Conservation (phyloP, 176 grass and related monocot species). For the Aegilops tauschii region DNA sequence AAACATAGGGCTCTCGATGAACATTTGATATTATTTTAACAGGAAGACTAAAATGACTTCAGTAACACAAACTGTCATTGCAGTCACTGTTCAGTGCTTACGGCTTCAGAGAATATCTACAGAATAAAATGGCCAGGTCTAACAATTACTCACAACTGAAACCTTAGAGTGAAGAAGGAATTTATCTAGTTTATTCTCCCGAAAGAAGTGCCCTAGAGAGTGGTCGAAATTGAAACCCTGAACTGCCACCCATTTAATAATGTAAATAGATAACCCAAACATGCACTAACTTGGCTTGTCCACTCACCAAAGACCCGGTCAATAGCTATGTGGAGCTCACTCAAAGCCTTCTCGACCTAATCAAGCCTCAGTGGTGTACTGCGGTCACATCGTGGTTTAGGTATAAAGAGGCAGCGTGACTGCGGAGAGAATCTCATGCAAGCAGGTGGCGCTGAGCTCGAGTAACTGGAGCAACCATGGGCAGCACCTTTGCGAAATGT, state of each 20-base stretch:
- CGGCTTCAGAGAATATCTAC: not conserved
- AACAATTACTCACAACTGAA: not conserved
- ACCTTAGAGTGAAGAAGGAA: not conserved
- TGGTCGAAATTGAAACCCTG: not conserved
- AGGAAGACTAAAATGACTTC: not conserved
- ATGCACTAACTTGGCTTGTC: slow-evolving; percentile 60
- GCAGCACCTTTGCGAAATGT: too few relatives aligned
- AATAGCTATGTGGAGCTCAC: slow-evolving; percentile 65
- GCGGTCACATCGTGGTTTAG: too few relatives aligned
- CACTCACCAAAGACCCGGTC: slow-evolving; percentile 82
- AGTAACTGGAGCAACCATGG: too few relatives aligned
- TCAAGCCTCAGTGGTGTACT: slow-evolving; percentile 34
- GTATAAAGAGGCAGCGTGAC: too few relatives aligned
- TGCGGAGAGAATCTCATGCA: too few relatives aligned
- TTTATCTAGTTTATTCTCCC: not conserved
- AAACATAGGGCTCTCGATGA: slow-evolving; percentile 4
- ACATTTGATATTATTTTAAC: not conserved
- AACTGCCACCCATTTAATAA: not conserved
- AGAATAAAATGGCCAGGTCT: not conserved
- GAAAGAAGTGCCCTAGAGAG: not conserved
- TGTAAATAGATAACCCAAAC: not conserved
- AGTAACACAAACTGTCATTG: not conserved
- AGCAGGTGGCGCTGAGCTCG: too few relatives aligned
- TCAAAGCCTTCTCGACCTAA: slow-evolving; percentile 57
- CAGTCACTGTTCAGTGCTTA: not conserved